Conservation (phyloP, 1,284 basidiomycete species). For the Irpex sp. region DNA sequence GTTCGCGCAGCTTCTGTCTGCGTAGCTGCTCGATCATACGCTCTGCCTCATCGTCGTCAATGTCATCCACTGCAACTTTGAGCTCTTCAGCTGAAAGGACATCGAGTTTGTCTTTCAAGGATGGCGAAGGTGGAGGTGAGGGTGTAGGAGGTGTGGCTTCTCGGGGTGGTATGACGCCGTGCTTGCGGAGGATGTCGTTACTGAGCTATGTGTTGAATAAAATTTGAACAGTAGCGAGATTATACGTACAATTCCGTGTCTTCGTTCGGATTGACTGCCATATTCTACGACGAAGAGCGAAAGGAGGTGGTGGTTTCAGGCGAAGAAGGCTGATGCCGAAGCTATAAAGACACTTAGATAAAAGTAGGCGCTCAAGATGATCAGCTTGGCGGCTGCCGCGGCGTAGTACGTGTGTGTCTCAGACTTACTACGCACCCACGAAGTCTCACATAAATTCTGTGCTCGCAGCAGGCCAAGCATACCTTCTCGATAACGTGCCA, state of each 20-base stretch:
- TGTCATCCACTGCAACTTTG: slow-evolving; percentile 64
- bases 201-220: slow-evolving; percentile 36
- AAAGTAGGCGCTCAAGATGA: not conserved
- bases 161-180: slow-evolving; percentile 85
- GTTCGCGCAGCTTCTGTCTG: slow-evolving; percentile 61
- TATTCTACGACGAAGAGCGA: slow-evolving; percentile 22
- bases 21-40: slow-evolving; percentile 72
- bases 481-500: not conserved
- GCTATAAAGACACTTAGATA: not conserved
- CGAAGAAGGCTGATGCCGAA: not conserved
- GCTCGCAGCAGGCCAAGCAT: not conserved
- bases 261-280: slow-evolving; percentile 78
- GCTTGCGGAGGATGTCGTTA: slow-evolving; percentile 89
- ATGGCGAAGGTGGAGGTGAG: slow-evolving; percentile 66
- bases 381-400: not conserved
- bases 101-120: slow-evolving; percentile 62
- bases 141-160: slow-evolving; percentile 67
- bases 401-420: not conserved
- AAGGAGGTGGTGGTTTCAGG: not conserved
- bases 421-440: too few species aligned
- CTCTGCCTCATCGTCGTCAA: slow-evolving; percentile 74
- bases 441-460: too few species aligned
- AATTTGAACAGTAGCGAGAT: slow-evolving; percentile 3
- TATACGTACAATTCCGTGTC: slow-evolving; percentile 87
- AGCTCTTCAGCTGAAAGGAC: slow-evolving; percentile 69